A percentile compares a stretch with the other conserved stretches of the same genome.
These are phyloP conservation scores for Eucalyptus virginea DNA, from an alignment of 345 rosid species.

Conservation along the genomic window DNA sequence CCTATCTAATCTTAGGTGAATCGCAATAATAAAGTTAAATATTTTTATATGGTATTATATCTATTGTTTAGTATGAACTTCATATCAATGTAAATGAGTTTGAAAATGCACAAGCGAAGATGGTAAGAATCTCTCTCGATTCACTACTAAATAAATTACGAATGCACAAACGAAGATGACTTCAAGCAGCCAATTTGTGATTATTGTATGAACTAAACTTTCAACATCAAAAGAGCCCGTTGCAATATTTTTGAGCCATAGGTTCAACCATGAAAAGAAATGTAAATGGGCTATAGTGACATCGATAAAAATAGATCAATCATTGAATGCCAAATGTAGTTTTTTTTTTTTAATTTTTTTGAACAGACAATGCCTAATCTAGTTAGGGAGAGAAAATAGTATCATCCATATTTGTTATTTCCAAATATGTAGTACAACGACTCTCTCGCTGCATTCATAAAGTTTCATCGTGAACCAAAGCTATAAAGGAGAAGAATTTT, in stretches of 20 bases:
- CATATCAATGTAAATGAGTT: background rate
- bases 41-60: background rate
- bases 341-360: no score
- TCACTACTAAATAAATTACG: background rate
- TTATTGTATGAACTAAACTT: background rate
- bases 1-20: background rate
- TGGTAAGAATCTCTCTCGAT: background rate
- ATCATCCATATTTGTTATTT: background rate
- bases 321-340: background rate
- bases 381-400: background rate
- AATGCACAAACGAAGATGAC: background rate
- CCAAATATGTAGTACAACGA: no score
- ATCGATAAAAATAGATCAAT: background rate
- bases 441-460: background rate
- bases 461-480: background rate
- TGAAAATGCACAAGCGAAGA: background rate
- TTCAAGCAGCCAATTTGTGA: background rate
- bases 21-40: accelerated
- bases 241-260: background rate
- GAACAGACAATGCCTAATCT: background rate
- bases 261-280: background rate
- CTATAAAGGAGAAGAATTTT: background rate
- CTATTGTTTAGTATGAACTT: background rate
- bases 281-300: background rate
- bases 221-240: background rate